Evolutionary conservation across 2,329 filamentous ascomycete species (phyloP), one percentile per base, ranked within the genome.

Genomic region (Microdochium trichocladiopsis): DNA sequence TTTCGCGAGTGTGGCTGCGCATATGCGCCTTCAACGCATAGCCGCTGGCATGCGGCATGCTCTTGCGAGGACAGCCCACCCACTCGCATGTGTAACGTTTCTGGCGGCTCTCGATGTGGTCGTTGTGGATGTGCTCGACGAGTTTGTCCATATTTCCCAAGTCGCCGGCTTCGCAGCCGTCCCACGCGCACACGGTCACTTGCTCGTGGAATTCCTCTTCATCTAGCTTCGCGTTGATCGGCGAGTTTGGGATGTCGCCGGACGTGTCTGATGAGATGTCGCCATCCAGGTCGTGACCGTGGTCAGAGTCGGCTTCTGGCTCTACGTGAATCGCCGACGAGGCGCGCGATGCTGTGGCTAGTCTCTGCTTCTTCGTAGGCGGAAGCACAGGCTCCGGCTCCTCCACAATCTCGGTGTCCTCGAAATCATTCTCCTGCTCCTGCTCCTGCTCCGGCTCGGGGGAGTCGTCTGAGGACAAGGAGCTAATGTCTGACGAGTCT

Each of bases 21-120:
- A 99, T 96, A 66, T 99, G 94, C 10, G 94, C 94, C 68, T 95
- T 92, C 57, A 99, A 74, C 4, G 94, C 94, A 72, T 99, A 99
- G 2, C 90, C 94, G 63, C 91, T 96, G 1, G 93, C 93, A 71
- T 99, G 94, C 18, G 90, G 85, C 70, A 94, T 84, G 54, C 91
- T 90, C 73, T 96, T 97, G 56, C 92, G 76, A 51, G 78, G 80
- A 68, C 94, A 99, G 59, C 93, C 93, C 54, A 82, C 83, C 94
- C 94, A 99, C 71, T 97, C 93, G 71, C 94, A 99, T n/a, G 90
- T 91, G 68, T 97, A 97, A 69, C 94, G 96, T 72, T 95, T 96
- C 72, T 94, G 89, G 51, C 92, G 83, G 55, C 86, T 90, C 65
- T 94, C 90, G 63, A 97, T 96, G 70, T 99, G 94, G 53, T 93